phyloP scores from a whole-genome alignment of 1,284 basidiomycete species.

The Ganoderma sinense region DNA sequence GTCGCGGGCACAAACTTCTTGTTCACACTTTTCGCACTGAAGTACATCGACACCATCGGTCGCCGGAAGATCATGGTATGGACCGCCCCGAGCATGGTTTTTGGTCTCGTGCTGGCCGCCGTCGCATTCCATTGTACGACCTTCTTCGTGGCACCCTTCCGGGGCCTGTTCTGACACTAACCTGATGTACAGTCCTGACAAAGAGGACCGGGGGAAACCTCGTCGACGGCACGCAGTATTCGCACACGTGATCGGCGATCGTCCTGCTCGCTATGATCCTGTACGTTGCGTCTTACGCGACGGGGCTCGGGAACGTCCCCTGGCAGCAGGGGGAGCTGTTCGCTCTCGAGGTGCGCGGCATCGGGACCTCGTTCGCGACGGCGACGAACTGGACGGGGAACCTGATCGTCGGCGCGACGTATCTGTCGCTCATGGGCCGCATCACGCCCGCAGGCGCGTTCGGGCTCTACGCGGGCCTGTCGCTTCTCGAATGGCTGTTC shows the following conservation, averaged over 20 bases:
- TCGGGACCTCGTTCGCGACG: slow-evolving; percentile 83
- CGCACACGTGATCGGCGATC: slow-evolving; percentile 68
- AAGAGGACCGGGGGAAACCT: slow-evolving; percentile 70
- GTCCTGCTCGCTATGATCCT: slow-evolving; percentile 84
- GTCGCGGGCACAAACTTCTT: slow-evolving; percentile 84
- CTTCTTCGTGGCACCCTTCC: not conserved
- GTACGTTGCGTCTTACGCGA: slow-evolving; percentile 86
- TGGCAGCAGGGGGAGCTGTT: slow-evolving; percentile 92
- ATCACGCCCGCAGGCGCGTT: slow-evolving; percentile 85
- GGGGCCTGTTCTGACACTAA: not conserved
- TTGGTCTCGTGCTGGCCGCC: slow-evolving; percentile 75
- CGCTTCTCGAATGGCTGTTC: slow-evolving; percentile 75
- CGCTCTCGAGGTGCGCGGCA: slow-evolving; percentile 80
- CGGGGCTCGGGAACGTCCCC: slow-evolving; percentile 80
- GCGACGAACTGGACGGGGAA: slow-evolving; percentile 86
- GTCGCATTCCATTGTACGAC: slow-evolving; percentile 79
- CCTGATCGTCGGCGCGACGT: slow-evolving; percentile 80
- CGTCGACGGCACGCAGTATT: slow-evolving; percentile 69
- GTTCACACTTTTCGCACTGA: slow-evolving; percentile 84
- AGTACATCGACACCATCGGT: slow-evolving; percentile 84
- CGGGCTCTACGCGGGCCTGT: slow-evolving; percentile 82
- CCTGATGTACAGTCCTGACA: slow-evolving; percentile 63
- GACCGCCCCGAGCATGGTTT: slow-evolving; percentile 81
- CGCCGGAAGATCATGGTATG: slow-evolving; percentile 80
- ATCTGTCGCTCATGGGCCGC: slow-evolving; percentile 78